Evolutionary conservation across 1,284 basidiomycete genomes (phyloP), one percentile per base, ranked within the genome.

Genomic region (Wolfiporia cocos): DNA sequence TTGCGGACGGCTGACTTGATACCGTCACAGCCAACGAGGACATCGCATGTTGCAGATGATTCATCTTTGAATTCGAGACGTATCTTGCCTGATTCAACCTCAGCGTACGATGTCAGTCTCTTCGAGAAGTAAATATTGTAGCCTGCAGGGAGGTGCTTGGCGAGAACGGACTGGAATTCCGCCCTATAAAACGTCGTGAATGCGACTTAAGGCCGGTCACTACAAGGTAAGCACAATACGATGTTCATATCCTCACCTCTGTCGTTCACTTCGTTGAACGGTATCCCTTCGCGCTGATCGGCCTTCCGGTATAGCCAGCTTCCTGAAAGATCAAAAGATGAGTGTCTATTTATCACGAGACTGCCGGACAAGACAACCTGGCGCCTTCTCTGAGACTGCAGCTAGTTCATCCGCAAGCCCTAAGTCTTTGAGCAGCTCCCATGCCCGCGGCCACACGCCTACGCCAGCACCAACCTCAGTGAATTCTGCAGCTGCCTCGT

Each of bases 21-120:
- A 3, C 71, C 72, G 44, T 74, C 71, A 4, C 66, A 63, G 4
- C 70, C 72, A 28, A 74, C 53, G n/a, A 73, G 60, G 12, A 72
- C 39, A 47, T 73, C 69, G 47, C 70, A 73, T 1, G 51, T 50
- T 0, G 62, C 61, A 0, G 48, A 57, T 0, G 61, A 55, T 3
- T 68, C 69, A 41, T 73, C 66, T 15, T 51, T 50, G 49, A 74
- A 73, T 10, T 46, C 31, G 14, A 62, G 44, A 10, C 23, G 20
- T 24, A 59, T 44, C 10, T 47, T 43, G 3, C 33, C 44, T 0
- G 40, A 12, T 9, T 24, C 30, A n/a, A 45, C 33, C 37, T 55
- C 53, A 3, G 44, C 49, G 47, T 70, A 71, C 2, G 62, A 60
- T 12, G 49, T 32, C 14, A 68, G 51, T 10, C 66, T 55, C 48